Evolutionary conservation across 208 protist genomes (phyloP), one percentile per base, ranked within the genome.

Genomic region (Acanthamoeba royreba): DNA sequence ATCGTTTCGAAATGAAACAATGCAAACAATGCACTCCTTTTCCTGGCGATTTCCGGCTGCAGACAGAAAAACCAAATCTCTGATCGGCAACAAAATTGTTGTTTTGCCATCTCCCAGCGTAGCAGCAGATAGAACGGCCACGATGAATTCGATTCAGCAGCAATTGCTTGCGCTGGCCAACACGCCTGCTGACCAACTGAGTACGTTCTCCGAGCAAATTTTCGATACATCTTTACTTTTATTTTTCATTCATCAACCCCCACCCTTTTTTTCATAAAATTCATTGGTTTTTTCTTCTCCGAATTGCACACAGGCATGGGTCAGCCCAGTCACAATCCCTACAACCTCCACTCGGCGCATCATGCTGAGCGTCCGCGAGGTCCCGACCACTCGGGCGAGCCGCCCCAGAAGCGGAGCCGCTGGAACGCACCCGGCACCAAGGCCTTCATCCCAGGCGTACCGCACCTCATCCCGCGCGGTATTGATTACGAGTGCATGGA

Each of bases 361-460:
- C 74, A 85, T 38, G 58, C 58, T 1, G 28, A n/a, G n/a, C 61
- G 33, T n/a, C 61, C 61, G n/a, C 61, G 33, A 11, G 33, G 17
- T 40, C 61, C 15, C 5, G 33, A 72, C 25, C 61, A 72, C 25
- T 38, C 58, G 13, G 38, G 28, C 52, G 2, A 0, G 22, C 4
- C 7, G 25, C 31, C 11, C 19, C 74, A 90, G 52, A 90, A 69
- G 38, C 83, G 83, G 49, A 90, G 83, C 83, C 83, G 83, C 3
- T 90, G 83, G 83, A 69, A 66, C 22, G 52, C 52, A 31, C 83
- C 83, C 4, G 83, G 83, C 83, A 69, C 83, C 31, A 90, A 90
- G 49, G n/a, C 83, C 31, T 69, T 90, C 35, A 43, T 90, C 49
- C 83, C 83, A 0, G 83, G 83, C 19, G 53, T 90, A 19, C 83